Conservation (phyloP, 2,329 filamentous ascomycete species). For the Tolypocladium paradoxum region DNA sequence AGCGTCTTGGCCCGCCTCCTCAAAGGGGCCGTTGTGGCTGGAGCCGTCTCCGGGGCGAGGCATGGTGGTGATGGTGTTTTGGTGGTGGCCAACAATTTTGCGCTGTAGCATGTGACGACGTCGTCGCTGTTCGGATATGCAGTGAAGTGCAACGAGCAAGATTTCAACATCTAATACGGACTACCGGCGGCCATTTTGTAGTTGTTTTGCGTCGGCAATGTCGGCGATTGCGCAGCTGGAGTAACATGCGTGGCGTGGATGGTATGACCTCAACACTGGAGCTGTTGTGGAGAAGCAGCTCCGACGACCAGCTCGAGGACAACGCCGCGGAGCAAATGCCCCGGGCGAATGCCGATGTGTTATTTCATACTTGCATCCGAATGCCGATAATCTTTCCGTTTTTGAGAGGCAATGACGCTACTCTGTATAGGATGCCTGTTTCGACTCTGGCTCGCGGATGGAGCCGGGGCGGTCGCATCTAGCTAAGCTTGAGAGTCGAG, state of each 20-base stretch:
- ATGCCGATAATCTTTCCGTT: not conserved
- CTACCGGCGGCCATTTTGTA: not conserved
- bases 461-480: not conserved
- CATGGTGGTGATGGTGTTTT: constrained; percentile 23
- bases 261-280: not conserved
- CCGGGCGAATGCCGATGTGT: not conserved
- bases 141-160: not conserved
- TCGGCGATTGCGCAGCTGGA: not conserved
- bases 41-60: constrained; percentile 39
- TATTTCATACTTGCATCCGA: not conserved
- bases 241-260: not conserved
- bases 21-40: constrained; percentile 33
- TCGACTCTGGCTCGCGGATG: not conserved
- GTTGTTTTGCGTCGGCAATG: not conserved
- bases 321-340: not conserved
- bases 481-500: too few relatives aligned
- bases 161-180: not conserved
- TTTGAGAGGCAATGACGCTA: not conserved
- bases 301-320: not conserved
- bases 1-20: constrained; percentile 29
- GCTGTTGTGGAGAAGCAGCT: not conserved
- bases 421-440: not conserved
- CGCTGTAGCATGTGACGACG: not conserved
- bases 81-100: not conserved
- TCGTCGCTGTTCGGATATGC: not conserved